Conservation (phyloP, 1,139 yeast species). For the Lodderomyces elongisporus region DNA sequence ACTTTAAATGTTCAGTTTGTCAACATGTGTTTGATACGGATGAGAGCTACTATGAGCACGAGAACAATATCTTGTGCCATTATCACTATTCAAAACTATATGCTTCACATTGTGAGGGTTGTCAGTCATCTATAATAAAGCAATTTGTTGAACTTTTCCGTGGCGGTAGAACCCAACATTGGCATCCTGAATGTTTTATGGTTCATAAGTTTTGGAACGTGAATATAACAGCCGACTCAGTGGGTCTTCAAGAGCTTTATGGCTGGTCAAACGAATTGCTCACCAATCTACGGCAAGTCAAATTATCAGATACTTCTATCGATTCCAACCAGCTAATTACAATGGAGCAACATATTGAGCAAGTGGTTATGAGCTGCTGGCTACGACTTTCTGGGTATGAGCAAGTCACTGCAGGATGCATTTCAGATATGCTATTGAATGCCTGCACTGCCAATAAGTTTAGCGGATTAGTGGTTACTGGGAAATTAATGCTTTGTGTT, state of each 20-base stretch:
- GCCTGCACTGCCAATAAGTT: conserved; percentile 74
- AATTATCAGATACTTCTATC: conserved; percentile 17
- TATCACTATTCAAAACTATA: conserved; percentile 80
- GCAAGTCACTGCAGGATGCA: conserved; percentile 87
- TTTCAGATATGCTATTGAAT: conserved; percentile 85
- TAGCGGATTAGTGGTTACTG: conserved; percentile 70
- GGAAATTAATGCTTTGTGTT: conserved; percentile 65
- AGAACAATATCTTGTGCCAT: conserved; percentile 79
- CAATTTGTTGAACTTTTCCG: conserved; percentile 90
- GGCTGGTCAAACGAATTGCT: conserved; percentile 19
- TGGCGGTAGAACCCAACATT: conserved; percentile 92
- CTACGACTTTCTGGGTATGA: conserved; percentile 82
- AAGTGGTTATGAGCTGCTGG: conserved; percentile 79
- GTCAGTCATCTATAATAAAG: conserved; percentile 83
- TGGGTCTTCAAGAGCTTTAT: conserved; percentile 42
- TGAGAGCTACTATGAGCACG: conserved; percentile 89
- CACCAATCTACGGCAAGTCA: conserved; percentile 9
- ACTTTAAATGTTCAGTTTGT: conserved; percentile 88
- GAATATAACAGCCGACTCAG: conserved; percentile 58
- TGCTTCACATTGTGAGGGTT: conserved; percentile 92
- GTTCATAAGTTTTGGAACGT: conserved; percentile 97
- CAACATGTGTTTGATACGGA: conserved; percentile 84
- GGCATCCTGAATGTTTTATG: conserved; percentile 99
- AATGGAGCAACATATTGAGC: conserved; percentile 63
- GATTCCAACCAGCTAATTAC: conserved; percentile 49